These are phyloP conservation scores for Neocallimastix lanati DNA, from an alignment of 192 early-diverging fungal species.

Conservation along the genomic window DNA sequence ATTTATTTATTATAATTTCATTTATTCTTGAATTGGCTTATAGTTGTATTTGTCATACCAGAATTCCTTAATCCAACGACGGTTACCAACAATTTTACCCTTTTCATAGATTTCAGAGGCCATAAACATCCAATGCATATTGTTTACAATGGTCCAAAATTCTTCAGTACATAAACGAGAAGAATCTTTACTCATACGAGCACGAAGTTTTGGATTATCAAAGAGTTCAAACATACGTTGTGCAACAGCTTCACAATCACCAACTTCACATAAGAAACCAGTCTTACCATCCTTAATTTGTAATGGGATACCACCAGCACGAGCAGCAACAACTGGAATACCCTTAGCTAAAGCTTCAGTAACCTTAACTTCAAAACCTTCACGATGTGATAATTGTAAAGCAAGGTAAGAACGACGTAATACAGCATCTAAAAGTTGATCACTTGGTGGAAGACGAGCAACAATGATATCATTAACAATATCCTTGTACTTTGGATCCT, in stretches of 20 bases:
- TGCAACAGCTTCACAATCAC: conserved; percentile 17
- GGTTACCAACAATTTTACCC: conserved; percentile 9
- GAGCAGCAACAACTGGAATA: conserved; percentile 46
- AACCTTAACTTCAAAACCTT: conserved; percentile 75
- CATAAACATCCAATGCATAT: conserved; percentile 34
- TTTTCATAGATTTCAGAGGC: conserved; percentile 25
- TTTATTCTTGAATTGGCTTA: background rate
- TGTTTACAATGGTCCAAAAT: conserved; percentile 24
- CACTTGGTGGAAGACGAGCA: conserved; percentile 50
- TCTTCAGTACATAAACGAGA: background rate
- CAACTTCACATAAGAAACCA: conserved; percentile 47
- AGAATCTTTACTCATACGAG: background rate
- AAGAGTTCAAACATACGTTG: conserved; percentile 1
- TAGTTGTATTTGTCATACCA: conserved; percentile 11
- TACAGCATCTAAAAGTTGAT: conserved; percentile 61
- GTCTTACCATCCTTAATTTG: conserved; percentile 50
- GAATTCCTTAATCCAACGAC: conserved; percentile 17
- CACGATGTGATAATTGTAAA: conserved; percentile 57
- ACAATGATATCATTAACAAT: conserved; percentile 36
- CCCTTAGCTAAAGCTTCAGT: conserved; percentile 54
- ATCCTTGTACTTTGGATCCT: conserved; percentile 20
- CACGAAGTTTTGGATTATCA: background rate
- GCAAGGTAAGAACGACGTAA: conserved; percentile 49
- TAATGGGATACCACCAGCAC: conserved; percentile 57
- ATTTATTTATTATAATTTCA: no score